These are phyloP conservation scores for Knufia fluminis DNA, from an alignment of 2,329 filamentous ascomycete genomes.

Conservation along the genomic window DNA sequence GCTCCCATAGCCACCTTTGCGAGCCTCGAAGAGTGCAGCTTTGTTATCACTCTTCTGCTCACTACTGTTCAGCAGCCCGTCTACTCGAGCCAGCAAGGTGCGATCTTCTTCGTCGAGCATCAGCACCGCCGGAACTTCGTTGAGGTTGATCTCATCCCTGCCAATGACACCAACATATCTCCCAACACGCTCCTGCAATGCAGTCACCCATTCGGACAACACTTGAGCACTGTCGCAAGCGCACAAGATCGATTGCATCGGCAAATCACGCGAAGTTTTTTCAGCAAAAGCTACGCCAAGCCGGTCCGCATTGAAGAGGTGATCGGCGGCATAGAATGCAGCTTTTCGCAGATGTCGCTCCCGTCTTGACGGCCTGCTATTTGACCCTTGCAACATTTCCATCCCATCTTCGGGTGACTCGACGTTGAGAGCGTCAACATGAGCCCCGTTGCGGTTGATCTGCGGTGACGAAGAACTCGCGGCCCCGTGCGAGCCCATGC, in stretches of 20 bases:
- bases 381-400: background rate
- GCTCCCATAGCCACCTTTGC: conserved; percentile 68
- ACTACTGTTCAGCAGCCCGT: conserved; percentile 65
- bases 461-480: background rate
- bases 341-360: conserved; percentile 86
- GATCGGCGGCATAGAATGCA: conserved; percentile 91
- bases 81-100: conserved; percentile 73
- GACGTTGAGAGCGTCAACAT: background rate
- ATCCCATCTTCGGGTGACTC: background rate
- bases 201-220: conserved; percentile 86
- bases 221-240: conserved; percentile 91
- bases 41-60: conserved; percentile 54
- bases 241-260: conserved; percentile 84
- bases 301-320: conserved; percentile 77
- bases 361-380: conserved; percentile 50
- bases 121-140: conserved; percentile 77
- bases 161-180: conserved; percentile 80
- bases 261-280: conserved; percentile 71
- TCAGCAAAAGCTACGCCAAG: conserved; percentile 79
- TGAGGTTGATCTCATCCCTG: conserved; percentile 67
- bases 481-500: background rate
- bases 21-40: conserved; percentile 14
- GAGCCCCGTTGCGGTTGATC: background rate
- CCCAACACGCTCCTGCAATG: conserved; percentile 88
- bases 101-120: conserved; percentile 85